A percentile compares a stretch with the other conserved stretches of the same genome.
phyloP scores from a whole-genome alignment of 2,329 filamentous ascomycete genomes.

The Phaeoacremonium minimum region DNA sequence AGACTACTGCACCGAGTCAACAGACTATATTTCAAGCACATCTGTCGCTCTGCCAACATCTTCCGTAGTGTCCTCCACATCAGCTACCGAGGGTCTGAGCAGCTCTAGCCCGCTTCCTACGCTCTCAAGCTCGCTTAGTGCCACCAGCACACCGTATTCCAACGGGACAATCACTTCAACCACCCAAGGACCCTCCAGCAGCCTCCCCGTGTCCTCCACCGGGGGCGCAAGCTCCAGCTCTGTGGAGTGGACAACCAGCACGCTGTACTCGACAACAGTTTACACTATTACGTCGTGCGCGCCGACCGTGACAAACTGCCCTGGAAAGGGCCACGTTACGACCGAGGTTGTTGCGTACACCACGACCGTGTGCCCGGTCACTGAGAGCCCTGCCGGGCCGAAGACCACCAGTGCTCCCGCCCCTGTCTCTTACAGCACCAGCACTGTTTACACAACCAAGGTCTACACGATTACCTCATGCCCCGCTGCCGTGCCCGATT shows the following conservation, averaged over 20 bases:
- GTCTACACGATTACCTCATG: conserved; percentile 27
- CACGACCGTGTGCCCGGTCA: not conserved
- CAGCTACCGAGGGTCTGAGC: too few relatives aligned
- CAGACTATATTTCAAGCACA: too few relatives aligned
- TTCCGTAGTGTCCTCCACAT: too few relatives aligned
- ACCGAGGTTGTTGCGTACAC: not conserved
- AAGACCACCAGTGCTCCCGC: not conserved
- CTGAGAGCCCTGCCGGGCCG: not conserved
- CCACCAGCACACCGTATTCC: not conserved
- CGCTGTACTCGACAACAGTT: conserved; percentile 6
- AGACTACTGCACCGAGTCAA: too few relatives aligned
- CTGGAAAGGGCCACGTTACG: conserved; percentile 11
- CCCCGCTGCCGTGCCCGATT: conserved; percentile 26
- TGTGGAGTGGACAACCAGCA: conserved; percentile 3
- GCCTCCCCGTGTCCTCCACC: not conserved
- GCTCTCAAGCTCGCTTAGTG: too few relatives aligned
- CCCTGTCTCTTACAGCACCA: conserved; percentile 5
- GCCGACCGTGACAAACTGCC: conserved; percentile 9
- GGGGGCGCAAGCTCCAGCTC: not conserved
- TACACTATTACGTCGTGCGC: conserved; percentile 7
- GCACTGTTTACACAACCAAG: conserved; percentile 25
- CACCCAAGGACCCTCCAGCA: too few relatives aligned
- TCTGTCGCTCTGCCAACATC: too few relatives aligned
- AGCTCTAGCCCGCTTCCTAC: too few relatives aligned
- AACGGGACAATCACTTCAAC: too few relatives aligned